Conservation (phyloP, 1,284 basidiomycete species). For the Mycena sp. region DNA sequence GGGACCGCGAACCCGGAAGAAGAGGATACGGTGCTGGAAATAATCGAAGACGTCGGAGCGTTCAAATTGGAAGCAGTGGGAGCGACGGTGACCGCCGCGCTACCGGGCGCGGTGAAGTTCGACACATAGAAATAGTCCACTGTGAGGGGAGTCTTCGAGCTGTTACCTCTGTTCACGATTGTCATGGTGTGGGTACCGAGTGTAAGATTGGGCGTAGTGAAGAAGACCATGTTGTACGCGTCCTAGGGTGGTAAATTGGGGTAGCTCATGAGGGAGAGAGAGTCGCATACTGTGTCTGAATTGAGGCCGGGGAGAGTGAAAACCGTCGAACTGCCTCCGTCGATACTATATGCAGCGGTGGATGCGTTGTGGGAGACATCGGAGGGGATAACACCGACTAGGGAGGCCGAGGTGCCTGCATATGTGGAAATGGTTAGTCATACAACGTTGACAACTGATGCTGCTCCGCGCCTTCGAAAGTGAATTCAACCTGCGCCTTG, state of each 20-base stretch:
- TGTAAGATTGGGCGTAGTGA: constrained; percentile 35
- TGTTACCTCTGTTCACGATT: constrained; percentile 35
- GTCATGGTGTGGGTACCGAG: constrained; percentile 36
- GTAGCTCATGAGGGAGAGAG: too few relatives aligned
- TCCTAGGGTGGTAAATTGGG: neutral
- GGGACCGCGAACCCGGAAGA: too few relatives aligned
- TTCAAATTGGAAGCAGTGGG: neutral
- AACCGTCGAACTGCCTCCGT: constrained; percentile 27
- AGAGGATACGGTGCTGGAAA: too few relatives aligned
- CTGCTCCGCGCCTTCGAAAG: constrained; percentile 4
- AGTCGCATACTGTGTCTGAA: neutral
- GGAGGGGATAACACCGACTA: constrained; percentile 34
- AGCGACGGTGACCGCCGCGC: neutral
- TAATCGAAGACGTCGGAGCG: too few relatives aligned
- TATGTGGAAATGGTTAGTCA: too few relatives aligned
- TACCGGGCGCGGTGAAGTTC: too few relatives aligned
- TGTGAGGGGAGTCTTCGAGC: constrained; percentile 36
- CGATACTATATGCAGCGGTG: constrained; percentile 38
- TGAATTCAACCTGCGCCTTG: neutral
- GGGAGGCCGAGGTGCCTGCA: constrained; percentile 35
- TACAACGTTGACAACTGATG: neutral
- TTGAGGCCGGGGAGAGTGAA: constrained; percentile 34
- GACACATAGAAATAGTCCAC: constrained; percentile 38
- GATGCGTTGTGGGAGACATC: constrained; percentile 31
- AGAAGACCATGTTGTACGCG: constrained; percentile 37